These are phyloP conservation scores for Alternaria sp. DNA, from an alignment of 2,329 filamentous ascomycete genomes.

Conservation along the genomic window DNA sequence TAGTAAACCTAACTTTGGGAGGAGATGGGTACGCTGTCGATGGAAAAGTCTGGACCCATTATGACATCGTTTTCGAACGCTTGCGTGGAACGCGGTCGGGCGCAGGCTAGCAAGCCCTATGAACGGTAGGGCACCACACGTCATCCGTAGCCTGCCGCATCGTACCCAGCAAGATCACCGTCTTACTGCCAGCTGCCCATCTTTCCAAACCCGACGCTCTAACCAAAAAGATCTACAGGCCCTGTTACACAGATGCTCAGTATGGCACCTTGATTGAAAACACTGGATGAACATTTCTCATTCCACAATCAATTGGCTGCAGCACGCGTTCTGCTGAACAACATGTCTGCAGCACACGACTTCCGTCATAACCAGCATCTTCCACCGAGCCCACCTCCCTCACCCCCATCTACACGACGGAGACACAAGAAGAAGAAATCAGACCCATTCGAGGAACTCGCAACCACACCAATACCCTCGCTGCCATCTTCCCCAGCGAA, in stretches of 20 bases:
- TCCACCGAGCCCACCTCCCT: constrained; percentile 39
- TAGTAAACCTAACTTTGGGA: background rate
- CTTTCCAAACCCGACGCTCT: background rate
- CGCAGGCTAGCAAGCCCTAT: constrained; percentile 16
- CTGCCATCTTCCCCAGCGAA: constrained; percentile 29
- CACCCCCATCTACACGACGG: constrained; percentile 27
- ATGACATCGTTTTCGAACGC: constrained; percentile 4
- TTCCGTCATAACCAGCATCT: constrained; percentile 19
- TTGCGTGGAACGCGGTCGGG: constrained; percentile 14
- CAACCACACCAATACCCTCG: constrained; percentile 28
- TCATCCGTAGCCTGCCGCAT: constrained; percentile 17
- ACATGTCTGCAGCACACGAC: constrained; percentile 24
- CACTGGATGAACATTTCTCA: background rate
- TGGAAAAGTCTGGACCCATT: background rate
- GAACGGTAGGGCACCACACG: constrained; percentile 11
- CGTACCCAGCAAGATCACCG: background rate
- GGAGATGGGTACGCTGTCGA: background rate
- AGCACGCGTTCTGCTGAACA: background rate
- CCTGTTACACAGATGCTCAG: background rate
- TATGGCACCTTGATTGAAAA: background rate
- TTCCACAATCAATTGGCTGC: background rate
- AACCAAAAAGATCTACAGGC: background rate
- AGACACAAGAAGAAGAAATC: constrained; percentile 34
- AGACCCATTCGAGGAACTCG: constrained; percentile 43
- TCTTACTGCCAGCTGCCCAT: background rate